Percentiles rank a stretch among this genome's conserved stretches.
These are phyloP conservation scores for Dichomitus squalens DNA, from an alignment of 1,284 basidiomycete genomes.

Conservation along the genomic window DNA sequence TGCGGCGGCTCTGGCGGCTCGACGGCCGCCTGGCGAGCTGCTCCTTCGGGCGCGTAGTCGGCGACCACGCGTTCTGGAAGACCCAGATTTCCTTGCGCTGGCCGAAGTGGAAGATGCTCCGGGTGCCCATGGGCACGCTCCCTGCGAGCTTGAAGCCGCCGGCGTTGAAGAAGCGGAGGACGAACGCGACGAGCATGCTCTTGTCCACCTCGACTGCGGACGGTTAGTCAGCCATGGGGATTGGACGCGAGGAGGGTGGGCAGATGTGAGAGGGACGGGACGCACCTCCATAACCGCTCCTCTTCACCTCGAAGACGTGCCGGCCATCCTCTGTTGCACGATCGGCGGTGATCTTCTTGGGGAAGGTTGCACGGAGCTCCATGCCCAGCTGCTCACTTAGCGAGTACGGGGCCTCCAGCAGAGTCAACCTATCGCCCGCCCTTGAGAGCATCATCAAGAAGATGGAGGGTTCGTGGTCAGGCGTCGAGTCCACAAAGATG, in stretches of 20 bases:
- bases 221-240: background rate
- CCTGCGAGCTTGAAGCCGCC: constrained; percentile 50
- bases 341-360: constrained; percentile 51
- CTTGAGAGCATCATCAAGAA: constrained; percentile 64
- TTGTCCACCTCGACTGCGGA: constrained; percentile 33
- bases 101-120: constrained; percentile 42
- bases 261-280: background rate
- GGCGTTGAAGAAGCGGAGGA: constrained; percentile 43
- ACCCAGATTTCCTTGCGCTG: constrained; percentile 52
- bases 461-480: constrained; percentile 51
- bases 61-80: constrained; percentile 34
- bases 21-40: constrained; percentile 13
- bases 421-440: constrained; percentile 54
- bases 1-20: constrained; percentile 19
- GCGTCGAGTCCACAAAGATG: constrained; percentile 51
- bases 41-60: constrained; percentile 14
- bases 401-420: constrained; percentile 55
- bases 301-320: constrained; percentile 51
- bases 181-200: constrained; percentile 43
- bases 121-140: constrained; percentile 44
- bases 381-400: constrained; percentile 30
- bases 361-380: constrained; percentile 40
- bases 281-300: constrained; percentile 39
- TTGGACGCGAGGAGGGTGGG: background rate
- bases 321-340: constrained; percentile 49